phyloP scores from a whole-genome alignment of 2,329 filamentous ascomycete genomes.

The Aureobasidium sp. region DNA sequence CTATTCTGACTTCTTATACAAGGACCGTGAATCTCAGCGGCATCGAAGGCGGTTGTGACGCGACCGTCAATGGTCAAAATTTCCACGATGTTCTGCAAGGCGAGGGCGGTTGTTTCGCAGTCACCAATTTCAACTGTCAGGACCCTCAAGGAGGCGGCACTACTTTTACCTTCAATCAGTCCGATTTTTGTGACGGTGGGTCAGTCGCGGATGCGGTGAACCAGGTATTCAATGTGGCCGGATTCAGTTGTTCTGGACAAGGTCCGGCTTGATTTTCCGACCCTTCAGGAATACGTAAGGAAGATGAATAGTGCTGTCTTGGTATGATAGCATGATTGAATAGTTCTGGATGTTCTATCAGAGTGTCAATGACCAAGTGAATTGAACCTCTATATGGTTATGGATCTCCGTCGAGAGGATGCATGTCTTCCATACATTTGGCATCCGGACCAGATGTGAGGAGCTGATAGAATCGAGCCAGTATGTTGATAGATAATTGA shows the following conservation, averaged over 20 bases:
- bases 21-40: constrained; percentile 1
- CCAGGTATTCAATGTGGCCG: background rate
- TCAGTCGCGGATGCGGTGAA: background rate
- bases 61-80: background rate
- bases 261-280: background rate
- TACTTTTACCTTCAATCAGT: constrained; percentile 1
- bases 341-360: background rate
- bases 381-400: background rate
- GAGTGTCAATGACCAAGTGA: background rate
- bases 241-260: background rate
- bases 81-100: background rate
- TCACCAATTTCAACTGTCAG: background rate
- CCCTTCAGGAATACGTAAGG: too few species aligned
- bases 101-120: background rate
- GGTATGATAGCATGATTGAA: too few species aligned
- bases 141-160: background rate
- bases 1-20: background rate
- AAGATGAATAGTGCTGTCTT: too few species aligned
- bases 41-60: background rate
- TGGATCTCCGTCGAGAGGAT: background rate
- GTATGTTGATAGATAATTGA: background rate
- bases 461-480: background rate
- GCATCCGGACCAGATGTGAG: background rate
- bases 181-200: background rate
- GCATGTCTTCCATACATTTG: background rate